A percentile compares a stretch with the other conserved stretches of the same genome.
Evolutionary conservation across 1,139 yeast genomes (phyloP).

Genomic region (Hansenula sp.): DNA sequence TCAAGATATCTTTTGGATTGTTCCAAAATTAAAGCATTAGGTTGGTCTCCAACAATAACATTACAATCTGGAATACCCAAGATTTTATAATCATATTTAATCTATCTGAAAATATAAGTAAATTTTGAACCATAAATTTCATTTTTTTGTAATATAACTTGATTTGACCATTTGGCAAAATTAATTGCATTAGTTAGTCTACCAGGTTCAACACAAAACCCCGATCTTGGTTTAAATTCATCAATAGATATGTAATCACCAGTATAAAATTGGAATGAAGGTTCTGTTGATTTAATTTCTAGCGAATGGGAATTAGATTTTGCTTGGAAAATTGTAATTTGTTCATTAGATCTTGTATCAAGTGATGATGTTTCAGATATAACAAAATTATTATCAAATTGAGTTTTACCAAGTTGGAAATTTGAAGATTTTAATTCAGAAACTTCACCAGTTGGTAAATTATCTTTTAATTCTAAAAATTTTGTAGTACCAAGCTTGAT

Average conservation of each 20-base stretch:
- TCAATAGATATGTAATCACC: slow-evolving; percentile 45
- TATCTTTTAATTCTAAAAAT: slow-evolving; percentile 7
- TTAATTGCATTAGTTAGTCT: slow-evolving; percentile 57
- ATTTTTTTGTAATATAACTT: slow-evolving; percentile 50
- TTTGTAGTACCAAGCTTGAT: slow-evolving; percentile 7
- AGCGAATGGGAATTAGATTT: slow-evolving; percentile 19
- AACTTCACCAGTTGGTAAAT: slow-evolving; percentile 10
- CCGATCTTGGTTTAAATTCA: slow-evolving; percentile 41
- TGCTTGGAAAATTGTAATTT: background rate
- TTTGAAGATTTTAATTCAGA: background rate
- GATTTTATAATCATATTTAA: background rate
- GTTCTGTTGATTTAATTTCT: slow-evolving; percentile 54
- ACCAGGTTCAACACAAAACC: slow-evolving; percentile 63
- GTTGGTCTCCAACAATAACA: slow-evolving; percentile 41
- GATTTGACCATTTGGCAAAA: slow-evolving; percentile 38
- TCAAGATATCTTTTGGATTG: slow-evolving; percentile 39
- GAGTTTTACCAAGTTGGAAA: background rate
- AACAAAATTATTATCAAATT: background rate
- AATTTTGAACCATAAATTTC: slow-evolving; percentile 51
- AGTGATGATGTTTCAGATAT: background rate
- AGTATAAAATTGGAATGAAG: slow-evolving; percentile 64
- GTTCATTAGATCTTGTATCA: background rate
- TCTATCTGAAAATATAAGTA: slow-evolving; percentile 25
- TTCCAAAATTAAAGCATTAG: slow-evolving; percentile 32
- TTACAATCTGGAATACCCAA: slow-evolving; percentile 33